Conservation (phyloP, 768 basidiomycete species). For the Clathrus columnatus region DNA sequence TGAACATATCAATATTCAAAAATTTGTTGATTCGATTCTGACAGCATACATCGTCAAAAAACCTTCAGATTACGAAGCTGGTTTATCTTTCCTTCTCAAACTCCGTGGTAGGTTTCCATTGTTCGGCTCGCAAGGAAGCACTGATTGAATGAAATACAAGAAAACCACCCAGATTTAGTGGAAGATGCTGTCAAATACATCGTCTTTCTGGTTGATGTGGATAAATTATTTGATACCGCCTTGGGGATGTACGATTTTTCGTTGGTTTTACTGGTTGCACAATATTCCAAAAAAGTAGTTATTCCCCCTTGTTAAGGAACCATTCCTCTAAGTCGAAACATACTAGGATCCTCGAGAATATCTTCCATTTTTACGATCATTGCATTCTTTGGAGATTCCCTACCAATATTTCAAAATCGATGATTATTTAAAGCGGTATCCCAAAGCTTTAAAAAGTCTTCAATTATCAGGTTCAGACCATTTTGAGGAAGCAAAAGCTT, state of each 20-base stretch:
- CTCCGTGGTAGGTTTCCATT: slow-evolving; percentile 53
- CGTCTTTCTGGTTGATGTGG: slow-evolving; percentile 93
- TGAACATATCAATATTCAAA: slow-evolving; percentile 59
- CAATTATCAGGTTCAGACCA: slow-evolving; percentile 56
- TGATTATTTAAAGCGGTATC: slow-evolving; percentile 74
- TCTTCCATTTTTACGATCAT: slow-evolving; percentile 88
- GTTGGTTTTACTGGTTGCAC: slow-evolving; percentile 90
- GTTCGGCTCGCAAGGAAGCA: neutral
- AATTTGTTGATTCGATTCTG: slow-evolving; percentile 84
- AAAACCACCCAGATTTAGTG: slow-evolving; percentile 64
- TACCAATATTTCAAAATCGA: slow-evolving; percentile 91
- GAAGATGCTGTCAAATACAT: slow-evolving; percentile 98
- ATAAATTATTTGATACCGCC: slow-evolving; percentile 86
- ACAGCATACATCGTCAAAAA: slow-evolving; percentile 89
- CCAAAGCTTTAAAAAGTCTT: slow-evolving; percentile 68
- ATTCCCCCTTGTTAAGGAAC: neutral
- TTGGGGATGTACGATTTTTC: slow-evolving; percentile 99
- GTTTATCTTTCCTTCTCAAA: slow-evolving; percentile 60
- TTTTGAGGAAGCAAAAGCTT: slow-evolving; percentile 74
- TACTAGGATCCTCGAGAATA: slow-evolving; percentile 93
- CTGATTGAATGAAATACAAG: slow-evolving; percentile 17
- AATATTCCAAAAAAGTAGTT: slow-evolving; percentile 88
- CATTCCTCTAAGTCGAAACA: neutral
- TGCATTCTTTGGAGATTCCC: slow-evolving; percentile 67
- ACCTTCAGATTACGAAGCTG: slow-evolving; percentile 87